Conservation (phyloP, 805 yeast species). For the Debaryomyces castellii region DNA sequence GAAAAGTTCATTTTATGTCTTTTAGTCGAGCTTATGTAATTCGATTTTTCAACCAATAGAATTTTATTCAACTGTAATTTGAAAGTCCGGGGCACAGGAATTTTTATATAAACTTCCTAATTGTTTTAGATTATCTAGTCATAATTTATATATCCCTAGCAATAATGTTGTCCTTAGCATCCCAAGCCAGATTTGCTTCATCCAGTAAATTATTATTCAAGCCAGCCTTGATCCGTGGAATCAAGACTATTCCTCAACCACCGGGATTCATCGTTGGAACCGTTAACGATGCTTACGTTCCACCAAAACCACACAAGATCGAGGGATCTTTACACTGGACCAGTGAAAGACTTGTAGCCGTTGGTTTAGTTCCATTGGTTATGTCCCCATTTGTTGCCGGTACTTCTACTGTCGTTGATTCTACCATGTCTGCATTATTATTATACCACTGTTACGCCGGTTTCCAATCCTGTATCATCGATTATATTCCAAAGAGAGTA, state of each 20-base stretch:
- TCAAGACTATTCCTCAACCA: conserved; percentile 62
- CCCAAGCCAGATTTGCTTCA: conserved; percentile 30
- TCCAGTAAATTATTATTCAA: conserved; percentile 15
- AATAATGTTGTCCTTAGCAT: conserved; percentile 21
- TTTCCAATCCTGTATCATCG: conserved; percentile 73
- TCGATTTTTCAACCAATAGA: conserved; percentile 11
- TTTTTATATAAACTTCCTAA: conserved; percentile 1
- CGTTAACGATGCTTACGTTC: conserved; percentile 68
- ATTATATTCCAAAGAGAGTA: conserved; percentile 74
- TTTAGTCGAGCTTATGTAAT: neutral
- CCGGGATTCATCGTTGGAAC: conserved; percentile 73
- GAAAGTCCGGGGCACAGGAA: conserved; percentile 6
- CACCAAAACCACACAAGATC: conserved; percentile 52
- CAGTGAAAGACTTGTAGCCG: conserved; percentile 59
- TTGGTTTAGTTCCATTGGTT: conserved; percentile 63
- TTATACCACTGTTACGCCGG: conserved; percentile 70
- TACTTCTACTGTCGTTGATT: conserved; percentile 52
- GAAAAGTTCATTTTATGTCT: neutral
- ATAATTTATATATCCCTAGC: neutral
- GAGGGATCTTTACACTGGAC: conserved; percentile 80
- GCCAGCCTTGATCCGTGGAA: conserved; percentile 27
- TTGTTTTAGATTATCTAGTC: neutral
- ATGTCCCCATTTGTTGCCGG: conserved; percentile 61
- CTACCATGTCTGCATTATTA: conserved; percentile 53
- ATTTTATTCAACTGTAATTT: conserved; percentile 9